Percentiles rank a stretch among this genome's conserved stretches.
phyloP scores from a whole-genome alignment of 2,329 filamentous ascomycete genomes.

The Dothidotthia symphoricarpi region DNA sequence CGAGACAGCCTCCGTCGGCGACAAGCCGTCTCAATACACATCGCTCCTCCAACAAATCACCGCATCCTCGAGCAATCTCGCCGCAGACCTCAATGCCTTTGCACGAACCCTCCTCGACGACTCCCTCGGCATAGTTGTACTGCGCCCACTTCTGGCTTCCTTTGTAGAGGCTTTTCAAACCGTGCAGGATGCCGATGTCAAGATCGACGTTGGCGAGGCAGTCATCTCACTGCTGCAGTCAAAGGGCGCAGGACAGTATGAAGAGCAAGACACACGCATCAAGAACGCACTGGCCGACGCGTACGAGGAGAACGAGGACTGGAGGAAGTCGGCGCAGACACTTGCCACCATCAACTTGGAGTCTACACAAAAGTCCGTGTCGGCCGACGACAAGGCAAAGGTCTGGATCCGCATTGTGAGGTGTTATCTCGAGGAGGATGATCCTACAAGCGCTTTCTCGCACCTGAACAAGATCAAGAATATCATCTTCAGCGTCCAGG shows the following conservation, averaged over 20 bases:
- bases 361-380: slow-evolving; percentile 78
- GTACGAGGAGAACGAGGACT: slow-evolving; percentile 81
- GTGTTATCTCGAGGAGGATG: slow-evolving; percentile 90
- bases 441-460: slow-evolving; percentile 77
- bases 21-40: slow-evolving; percentile 58
- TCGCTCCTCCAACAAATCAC: slow-evolving; percentile 58
- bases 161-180: slow-evolving; percentile 64
- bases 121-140: slow-evolving; percentile 71
- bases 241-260: slow-evolving; percentile 66
- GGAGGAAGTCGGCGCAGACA: slow-evolving; percentile 69
- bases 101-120: slow-evolving; percentile 66
- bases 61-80: slow-evolving; percentile 48
- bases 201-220: slow-evolving; percentile 73
- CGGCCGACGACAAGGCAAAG: slow-evolving; percentile 75
- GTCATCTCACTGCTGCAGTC: slow-evolving; percentile 67
- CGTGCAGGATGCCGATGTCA: slow-evolving; percentile 62
- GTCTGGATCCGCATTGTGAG: slow-evolving; percentile 94
- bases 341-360: slow-evolving; percentile 86
- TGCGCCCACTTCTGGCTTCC: slow-evolving; percentile 65
- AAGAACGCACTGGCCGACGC: slow-evolving; percentile 80
- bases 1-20: slow-evolving; percentile 48
- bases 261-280: slow-evolving; percentile 79
- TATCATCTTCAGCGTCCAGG: slow-evolving; percentile 73
- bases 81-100: slow-evolving; percentile 66
- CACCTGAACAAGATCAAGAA: slow-evolving; percentile 96